Evolutionary conservation across 352 stramenopile genomes (phyloP).

Genomic region (Pythium vanterpoolii): DNA sequence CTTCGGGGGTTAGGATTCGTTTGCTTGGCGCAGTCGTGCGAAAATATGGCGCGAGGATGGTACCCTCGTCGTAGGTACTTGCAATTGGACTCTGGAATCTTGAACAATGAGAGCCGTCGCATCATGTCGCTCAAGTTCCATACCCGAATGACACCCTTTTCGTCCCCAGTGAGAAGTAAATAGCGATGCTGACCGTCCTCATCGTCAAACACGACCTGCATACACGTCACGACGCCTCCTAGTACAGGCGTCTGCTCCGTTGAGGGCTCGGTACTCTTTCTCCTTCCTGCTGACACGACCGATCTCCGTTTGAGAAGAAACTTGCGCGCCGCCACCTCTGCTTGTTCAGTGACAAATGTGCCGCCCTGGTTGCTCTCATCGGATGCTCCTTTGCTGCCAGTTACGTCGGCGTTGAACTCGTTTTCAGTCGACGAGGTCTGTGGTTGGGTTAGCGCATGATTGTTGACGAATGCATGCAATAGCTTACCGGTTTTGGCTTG

Average conservation of each 20-base stretch:
- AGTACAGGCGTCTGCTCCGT: background rate
- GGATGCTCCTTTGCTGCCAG: background rate
- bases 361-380: background rate
- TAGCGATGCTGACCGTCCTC: conserved; percentile 26
- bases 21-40: conserved; percentile 53
- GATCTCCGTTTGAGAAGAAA: conserved; percentile 27
- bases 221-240: conserved; percentile 33
- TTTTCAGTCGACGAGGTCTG: too few relatives aligned
- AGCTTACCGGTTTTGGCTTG: conserved; percentile 44
- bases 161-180: conserved; percentile 60
- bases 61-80: conserved; percentile 61
- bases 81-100: conserved; percentile 60
- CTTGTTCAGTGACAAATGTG: conserved; percentile 30
- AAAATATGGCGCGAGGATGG: conserved; percentile 58
- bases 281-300: background rate
- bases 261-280: too few relatives aligned
- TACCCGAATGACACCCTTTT: conserved; percentile 40
- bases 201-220: conserved; percentile 63
- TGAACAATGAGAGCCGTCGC: conserved; percentile 38
- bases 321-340: conserved; percentile 35
- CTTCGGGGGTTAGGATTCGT: conserved; percentile 12
- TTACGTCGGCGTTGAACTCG: background rate
- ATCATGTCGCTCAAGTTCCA: conserved; percentile 57
- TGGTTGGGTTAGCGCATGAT: conserved; percentile 18
- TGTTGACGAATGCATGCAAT: conserved; percentile 56